phyloP scores from a whole-genome alignment of 2,329 filamentous ascomycete genomes.

The Trichothecium roseum region DNA sequence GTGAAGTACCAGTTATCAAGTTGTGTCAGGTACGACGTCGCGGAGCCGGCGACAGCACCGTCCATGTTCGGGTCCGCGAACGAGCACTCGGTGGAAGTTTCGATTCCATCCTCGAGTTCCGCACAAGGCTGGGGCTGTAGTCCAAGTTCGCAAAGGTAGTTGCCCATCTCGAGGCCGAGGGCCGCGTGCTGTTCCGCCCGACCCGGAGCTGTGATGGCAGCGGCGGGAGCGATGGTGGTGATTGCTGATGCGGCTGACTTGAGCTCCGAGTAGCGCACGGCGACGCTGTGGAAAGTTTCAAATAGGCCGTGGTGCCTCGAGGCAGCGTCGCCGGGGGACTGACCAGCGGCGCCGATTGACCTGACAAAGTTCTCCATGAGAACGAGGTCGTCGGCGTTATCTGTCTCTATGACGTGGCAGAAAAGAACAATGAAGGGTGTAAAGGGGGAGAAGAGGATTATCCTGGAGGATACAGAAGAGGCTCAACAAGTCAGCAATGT shows the following conservation, averaged over 20 bases:
- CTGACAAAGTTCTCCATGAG: neutral
- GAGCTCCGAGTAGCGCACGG: slow-evolving; percentile 1
- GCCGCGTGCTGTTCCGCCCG: too few relatives aligned
- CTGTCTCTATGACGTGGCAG: slow-evolving; percentile 21
- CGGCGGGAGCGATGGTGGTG: too few relatives aligned
- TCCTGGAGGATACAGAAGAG: too few relatives aligned
- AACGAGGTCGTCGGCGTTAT: slow-evolving; percentile 12
- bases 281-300: slow-evolving; percentile 1
- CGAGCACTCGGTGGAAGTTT: too few relatives aligned
- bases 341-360: neutral
- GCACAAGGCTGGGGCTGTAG: too few relatives aligned
- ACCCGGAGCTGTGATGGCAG: slow-evolving; percentile 14
- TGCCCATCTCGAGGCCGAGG: neutral
- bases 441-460: slow-evolving; percentile 7
- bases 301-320: slow-evolving; percentile 2
- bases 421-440: slow-evolving; percentile 15
- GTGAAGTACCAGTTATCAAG: neutral
- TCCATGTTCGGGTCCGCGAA: neutral
- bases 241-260: slow-evolving; percentile 4
- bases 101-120: too few relatives aligned
- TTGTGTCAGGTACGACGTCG: neutral
- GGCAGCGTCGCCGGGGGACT: neutral
- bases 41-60: neutral
- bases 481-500: neutral
- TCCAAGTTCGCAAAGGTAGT: too few relatives aligned